Base-by-base conservation (phyloP, 2,329 filamentous ascomycete genomes). In the Rosellinia necatrix region DNA sequence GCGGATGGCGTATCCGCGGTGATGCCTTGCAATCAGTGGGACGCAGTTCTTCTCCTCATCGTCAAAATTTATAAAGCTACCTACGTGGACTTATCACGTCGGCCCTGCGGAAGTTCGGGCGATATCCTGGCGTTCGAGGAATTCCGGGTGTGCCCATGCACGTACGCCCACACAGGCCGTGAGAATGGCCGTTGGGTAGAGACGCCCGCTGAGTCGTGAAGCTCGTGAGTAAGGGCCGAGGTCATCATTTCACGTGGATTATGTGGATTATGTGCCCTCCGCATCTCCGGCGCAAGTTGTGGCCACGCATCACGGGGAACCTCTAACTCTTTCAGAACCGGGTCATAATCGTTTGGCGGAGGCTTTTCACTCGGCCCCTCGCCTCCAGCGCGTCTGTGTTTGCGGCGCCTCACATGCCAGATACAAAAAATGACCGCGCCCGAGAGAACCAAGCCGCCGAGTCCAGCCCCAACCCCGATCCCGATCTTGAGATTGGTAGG, bases 221-320 rank as follows among this genome's bases (percentile, higher is more conserved):
- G 25, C 27, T 42, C 48, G 21, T 50, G 48, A 22, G 22, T 29
- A 13, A 43, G 43, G 21, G 38, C 24, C 29, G 38, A 9, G 9
- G 48, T 51, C 4, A 19, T 17, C 48, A 51, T 51, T 22, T 51
- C 48, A 7, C 35, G 48, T 4, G 48, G 35, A n/a, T 51, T 51
- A 4, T 43, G 48, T 4, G 48, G 35, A n/a, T 51, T 51, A 4
- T 44, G n/a, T 12, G 15, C 38, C 1, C 38, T 44, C 38, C 35
- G 40, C 22, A 51, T 21, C 24, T 51, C 49, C 6, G 38, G 9
- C 12, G 43, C 30, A 22, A 35, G 17, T 4, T 4, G 29, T 4
- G 40, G 9, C 38, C 40, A 51, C 21, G 15, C 22, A 22, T 51
- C 38, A 2, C 9, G 6, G 6, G n/a, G 7, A 3, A 15, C 9